phyloP scores from a whole-genome alignment of 805 yeast genomes.

The Lachancea mirantina region DNA sequence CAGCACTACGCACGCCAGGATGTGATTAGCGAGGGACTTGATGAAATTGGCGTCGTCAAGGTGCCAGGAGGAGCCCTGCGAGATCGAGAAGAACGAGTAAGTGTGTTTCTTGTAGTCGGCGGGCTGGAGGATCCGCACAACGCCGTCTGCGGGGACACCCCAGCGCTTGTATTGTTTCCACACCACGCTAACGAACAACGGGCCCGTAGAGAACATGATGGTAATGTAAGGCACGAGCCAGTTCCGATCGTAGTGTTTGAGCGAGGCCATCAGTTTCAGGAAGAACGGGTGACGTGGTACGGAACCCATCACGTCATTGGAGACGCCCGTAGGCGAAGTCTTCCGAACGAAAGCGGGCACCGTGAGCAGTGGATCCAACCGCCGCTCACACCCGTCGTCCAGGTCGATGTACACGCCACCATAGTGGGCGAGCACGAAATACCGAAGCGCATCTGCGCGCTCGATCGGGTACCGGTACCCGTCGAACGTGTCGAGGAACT shows the following conservation, averaged over 20 bases:
- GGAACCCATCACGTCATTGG: conserved; percentile 90
- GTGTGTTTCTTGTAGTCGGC: conserved; percentile 58
- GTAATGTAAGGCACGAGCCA: conserved; percentile 86
- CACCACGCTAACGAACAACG: conserved; percentile 74
- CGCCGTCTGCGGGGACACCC: conserved; percentile 61
- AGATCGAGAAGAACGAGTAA: conserved; percentile 62
- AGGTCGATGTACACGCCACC: conserved; percentile 90
- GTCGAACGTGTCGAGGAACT: conserved; percentile 80
- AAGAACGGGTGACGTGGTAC: conserved; percentile 85
- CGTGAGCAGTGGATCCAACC: conserved; percentile 70
- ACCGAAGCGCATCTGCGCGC: conserved; percentile 86
- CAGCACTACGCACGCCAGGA: conserved; percentile 59
- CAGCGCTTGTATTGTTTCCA: conserved; percentile 84
- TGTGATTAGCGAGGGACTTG: conserved; percentile 66
- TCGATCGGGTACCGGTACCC: conserved; percentile 72
- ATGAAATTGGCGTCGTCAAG: conserved; percentile 76
- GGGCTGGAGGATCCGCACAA: conserved; percentile 65
- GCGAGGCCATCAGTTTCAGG: conserved; percentile 55
- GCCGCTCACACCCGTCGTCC: conserved; percentile 80
- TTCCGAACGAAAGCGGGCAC: conserved; percentile 83
- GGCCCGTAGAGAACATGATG: conserved; percentile 91
- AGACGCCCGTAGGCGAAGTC: conserved; percentile 84
- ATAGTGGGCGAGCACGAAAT: conserved; percentile 71
- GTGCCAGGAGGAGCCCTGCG: conserved; percentile 91
- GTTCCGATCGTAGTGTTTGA: conserved; percentile 57